A percentile compares a stretch with the other conserved stretches of the same genome.
Evolutionary conservation across 2,329 filamentous ascomycete genomes (phyloP).

Genomic region (Botrytis pseudocinerea): DNA sequence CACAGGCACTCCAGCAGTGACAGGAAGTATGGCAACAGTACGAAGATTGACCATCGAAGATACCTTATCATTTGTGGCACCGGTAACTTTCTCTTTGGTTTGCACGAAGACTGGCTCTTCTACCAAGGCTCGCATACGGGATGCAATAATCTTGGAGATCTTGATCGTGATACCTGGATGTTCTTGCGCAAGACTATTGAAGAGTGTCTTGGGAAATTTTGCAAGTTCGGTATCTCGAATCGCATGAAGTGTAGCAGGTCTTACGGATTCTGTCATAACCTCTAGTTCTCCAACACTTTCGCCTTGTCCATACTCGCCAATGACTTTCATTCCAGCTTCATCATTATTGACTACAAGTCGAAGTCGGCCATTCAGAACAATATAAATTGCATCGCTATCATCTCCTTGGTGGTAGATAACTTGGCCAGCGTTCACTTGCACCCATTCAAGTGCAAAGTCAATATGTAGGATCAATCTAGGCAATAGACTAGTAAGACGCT

Average conservation of each 20-base stretch:
- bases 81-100: constrained; percentile 61
- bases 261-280: constrained; percentile 88
- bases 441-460: constrained; percentile 97
- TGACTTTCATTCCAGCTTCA: constrained; percentile 78
- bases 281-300: constrained; percentile 97
- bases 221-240: constrained; percentile 96
- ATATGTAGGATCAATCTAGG: constrained; percentile 92
- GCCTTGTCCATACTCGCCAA: constrained; percentile 92
- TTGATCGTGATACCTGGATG: constrained; percentile 98
- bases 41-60: constrained; percentile 90
- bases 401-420: constrained; percentile 92
- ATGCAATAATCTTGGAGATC: constrained; percentile 97
- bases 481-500: constrained; percentile 84
- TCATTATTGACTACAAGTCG: constrained; percentile 80
- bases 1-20: constrained; percentile 88
- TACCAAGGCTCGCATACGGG: constrained; percentile 85
- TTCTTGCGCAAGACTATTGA: constrained; percentile 96
- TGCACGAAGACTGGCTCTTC: constrained; percentile 74
- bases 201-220: constrained; percentile 91
- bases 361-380: constrained; percentile 90
- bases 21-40: constrained; percentile 88
- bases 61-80: constrained; percentile 62
- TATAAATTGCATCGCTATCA: constrained; percentile 97
- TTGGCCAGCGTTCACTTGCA: constrained; percentile 92
- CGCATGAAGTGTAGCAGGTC: constrained; percentile 90